Base-by-base conservation (phyloP, 805 yeast species). In the Candida peoriensis region DNA sequence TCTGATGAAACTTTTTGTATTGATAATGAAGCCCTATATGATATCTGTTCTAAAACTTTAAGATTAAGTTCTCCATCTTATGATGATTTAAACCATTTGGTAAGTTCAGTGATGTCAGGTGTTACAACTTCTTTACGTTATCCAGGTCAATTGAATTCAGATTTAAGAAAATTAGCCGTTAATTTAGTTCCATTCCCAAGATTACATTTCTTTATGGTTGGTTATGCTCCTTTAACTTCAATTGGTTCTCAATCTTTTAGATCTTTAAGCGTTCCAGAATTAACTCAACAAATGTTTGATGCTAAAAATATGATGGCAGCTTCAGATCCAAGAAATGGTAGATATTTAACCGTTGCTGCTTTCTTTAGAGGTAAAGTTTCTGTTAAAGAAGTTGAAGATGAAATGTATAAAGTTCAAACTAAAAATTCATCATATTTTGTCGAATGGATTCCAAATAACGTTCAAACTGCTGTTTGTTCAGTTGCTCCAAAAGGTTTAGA, bases 391-490 rank as follows among this genome's bases (percentile, higher is more conserved):
- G 97, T 93, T 44, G 96, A 88, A 66, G 87, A 81, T 63, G 95
- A 97, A 21, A 96, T 93, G 49, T 79, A 96, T 34, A 81, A 80
- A 62, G 87, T 88, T 59, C 94, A 89, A 68, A 77, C 95, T 49
- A 88, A 87, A 74, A 90, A 88, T 67, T 79, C 95, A 36, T 94
- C 93, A 34, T 97, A 93, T 71, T 73, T 93, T 67, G 98, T 93
- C 47, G 97, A 93, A 66, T 93, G 98, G 98, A 90, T 97, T 67
- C 98, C 98, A 54, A 93, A 97, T 38, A 97, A 97, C 43, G 94
- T 93, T 79, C 94, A 93, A 76, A 87, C 93, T 57, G 98, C 98
- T 70, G 90, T 93, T 56, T 93, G 98, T 70, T 88, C 97, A 41
- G 88, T 94, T 44, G 85, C 87, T 52, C 89, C 89, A 41, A 78